Base-by-base conservation (phyloP, 257 asterid species). In the Rhazya stricta region DNA sequence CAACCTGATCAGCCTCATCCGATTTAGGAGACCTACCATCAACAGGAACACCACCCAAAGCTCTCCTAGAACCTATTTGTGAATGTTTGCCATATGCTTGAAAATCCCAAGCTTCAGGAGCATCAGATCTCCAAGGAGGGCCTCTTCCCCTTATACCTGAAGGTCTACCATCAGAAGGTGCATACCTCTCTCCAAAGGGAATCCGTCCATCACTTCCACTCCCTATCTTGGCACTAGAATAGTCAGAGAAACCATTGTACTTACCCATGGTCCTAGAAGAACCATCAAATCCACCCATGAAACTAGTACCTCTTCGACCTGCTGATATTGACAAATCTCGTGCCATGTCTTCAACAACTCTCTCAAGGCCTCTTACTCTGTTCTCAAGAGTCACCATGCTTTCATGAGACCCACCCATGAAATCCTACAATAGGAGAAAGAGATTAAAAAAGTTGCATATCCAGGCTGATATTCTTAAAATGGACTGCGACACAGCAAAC, bases 331-430 rank as follows among this genome's bases (percentile, higher is more conserved):
- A 91, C 70, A 95, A 87, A 85, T 91, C 96, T 54, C 89, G 89
- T 68, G 98, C 96, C 99, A 92, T 92, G 82, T 91, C 97, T 80
- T 91, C 99, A 50, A 95, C 96, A 30, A 95, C 91, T 86, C 99
- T 88, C 89, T 95, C 99, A 37, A 95, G 97, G 67, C 99, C 97
- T 54, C 94, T 83, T 15, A 95, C 98, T 82, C 99, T 89, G 77
- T 88, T 89, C 83, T 93, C 99, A 19, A 95, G 89, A 68, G 99
- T 91, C 81, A 93, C 78, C 99, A 95, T 95, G 91, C 91, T 91
- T 61, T 90, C 92, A 77, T 91, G 99, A 63, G 98, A 95, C 67
- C 99, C 97, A 32, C 99, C 97, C 98, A 95, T 95, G 84, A 92
- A 93, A 74, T 93, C 98, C 97, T 95, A 84, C 77, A 76, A 67